Evolutionary conservation across 2,329 filamentous ascomycete species (phyloP).

Genomic region (Xylaria sp.): DNA sequence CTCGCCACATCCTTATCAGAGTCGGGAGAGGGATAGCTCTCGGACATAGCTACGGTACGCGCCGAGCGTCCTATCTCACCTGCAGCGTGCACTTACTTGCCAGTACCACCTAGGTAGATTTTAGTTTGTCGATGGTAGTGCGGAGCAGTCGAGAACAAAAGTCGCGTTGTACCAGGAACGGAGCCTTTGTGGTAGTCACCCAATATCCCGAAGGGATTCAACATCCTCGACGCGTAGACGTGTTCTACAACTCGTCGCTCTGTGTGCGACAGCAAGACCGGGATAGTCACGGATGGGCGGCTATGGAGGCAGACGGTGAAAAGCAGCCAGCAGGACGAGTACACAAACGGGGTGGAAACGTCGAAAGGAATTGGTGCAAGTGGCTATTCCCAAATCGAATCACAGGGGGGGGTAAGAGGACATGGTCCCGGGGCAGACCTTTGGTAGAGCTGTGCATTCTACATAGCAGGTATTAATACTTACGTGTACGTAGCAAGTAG

Average conservation of each 20-base stretch:
- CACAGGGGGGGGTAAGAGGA: constrained; percentile 5
- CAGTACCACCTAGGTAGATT: not conserved
- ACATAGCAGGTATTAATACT: not conserved
- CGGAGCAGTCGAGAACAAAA: not conserved
- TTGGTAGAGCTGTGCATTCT: not conserved
- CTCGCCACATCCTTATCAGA: constrained; percentile 17
- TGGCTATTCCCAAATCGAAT: constrained; percentile 8
- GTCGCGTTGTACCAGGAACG: not conserved
- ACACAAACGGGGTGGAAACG: not conserved
- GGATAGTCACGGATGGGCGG: not conserved
- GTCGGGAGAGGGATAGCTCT: constrained; percentile 28
- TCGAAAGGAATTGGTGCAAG: not conserved
- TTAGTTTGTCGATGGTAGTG: not conserved
- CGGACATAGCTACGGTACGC: constrained; percentile 9
- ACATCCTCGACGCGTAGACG: constrained; percentile 16
- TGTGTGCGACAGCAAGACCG: constrained; percentile 8
- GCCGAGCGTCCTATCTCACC: constrained; percentile 3
- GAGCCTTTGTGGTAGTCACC: constrained; percentile 23
- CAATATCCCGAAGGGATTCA: constrained; percentile 30
- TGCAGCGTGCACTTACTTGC: not conserved
- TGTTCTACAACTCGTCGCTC: not conserved
- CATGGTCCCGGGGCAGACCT: not conserved
- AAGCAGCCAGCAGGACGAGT: constrained; percentile 13
- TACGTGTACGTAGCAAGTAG: too few species aligned
- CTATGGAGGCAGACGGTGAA: constrained; percentile 5